Evolutionary conservation across 495 filamentous ascomycete species (phyloP).

Genomic region (Daldinia loculata): DNA sequence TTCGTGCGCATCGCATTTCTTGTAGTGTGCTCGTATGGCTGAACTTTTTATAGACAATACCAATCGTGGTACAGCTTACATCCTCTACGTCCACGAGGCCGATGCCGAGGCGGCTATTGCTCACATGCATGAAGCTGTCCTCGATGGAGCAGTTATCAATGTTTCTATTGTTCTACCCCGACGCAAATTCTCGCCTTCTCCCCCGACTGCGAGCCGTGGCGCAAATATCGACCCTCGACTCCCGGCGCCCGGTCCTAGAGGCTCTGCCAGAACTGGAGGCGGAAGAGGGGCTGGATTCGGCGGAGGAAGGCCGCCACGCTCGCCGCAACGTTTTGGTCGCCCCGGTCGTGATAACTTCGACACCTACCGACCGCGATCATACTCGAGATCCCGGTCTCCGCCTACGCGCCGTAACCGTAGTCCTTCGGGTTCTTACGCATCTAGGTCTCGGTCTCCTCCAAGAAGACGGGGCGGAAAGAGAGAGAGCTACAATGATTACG

Average conservation of each 20-base stretch:
- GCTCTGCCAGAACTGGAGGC: slow-evolving; percentile 46
- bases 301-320: slow-evolving; percentile 46
- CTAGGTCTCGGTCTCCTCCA: slow-evolving; percentile 49
- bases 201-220: slow-evolving; percentile 59
- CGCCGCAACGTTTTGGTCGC: slow-evolving; percentile 53
- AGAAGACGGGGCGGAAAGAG: slow-evolving; percentile 49
- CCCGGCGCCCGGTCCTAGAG: slow-evolving; percentile 51
- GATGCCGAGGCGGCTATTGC: slow-evolving; percentile 90
- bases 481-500: slow-evolving; percentile 52
- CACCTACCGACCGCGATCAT: slow-evolving; percentile 62
- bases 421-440: slow-evolving; percentile 42
- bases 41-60: slow-evolving; percentile 69
- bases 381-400: slow-evolving; percentile 65
- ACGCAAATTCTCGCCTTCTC: slow-evolving; percentile 65
- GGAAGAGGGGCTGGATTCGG: slow-evolving; percentile 40
- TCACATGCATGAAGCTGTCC: slow-evolving; percentile 97
- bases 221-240: slow-evolving; percentile 58
- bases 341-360: slow-evolving; percentile 58
- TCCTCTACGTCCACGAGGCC: slow-evolving; percentile 77
- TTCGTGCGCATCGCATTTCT: not conserved
- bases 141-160: slow-evolving; percentile 86
- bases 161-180: slow-evolving; percentile 95
- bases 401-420: slow-evolving; percentile 57
- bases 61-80: slow-evolving; percentile 94
- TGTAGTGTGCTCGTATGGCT: not conserved